Evolutionary conservation across 2,329 filamentous ascomycete species (phyloP).

Genomic region (Venturia carpophila): DNA sequence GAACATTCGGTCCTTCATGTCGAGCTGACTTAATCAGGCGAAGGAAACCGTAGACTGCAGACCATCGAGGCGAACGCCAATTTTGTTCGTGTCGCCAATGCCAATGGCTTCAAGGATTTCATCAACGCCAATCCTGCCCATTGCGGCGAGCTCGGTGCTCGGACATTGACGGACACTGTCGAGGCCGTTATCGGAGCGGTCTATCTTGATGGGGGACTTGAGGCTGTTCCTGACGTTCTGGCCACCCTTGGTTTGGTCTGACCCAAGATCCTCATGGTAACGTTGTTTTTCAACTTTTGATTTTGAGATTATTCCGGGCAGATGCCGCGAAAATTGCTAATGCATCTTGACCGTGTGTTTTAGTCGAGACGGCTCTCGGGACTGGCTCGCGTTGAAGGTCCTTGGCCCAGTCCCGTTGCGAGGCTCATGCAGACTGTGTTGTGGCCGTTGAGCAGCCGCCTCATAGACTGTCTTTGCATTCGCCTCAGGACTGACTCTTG

Average conservation of each 20-base stretch:
- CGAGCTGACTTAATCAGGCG: not conserved
- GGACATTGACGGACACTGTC: conserved; percentile 27
- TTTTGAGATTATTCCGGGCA: not conserved
- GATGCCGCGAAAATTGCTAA: not conserved
- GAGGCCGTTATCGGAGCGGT: conserved; percentile 32
- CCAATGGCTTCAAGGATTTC: not conserved
- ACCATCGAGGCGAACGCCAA: not conserved
- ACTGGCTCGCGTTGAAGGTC: too few species aligned
- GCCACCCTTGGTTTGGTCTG: conserved; percentile 18
- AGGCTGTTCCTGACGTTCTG: conserved; percentile 19
- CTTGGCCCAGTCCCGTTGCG: too few species aligned
- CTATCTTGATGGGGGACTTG: conserved; percentile 25
- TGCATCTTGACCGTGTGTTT: not conserved
- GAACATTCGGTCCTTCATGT: too few species aligned
- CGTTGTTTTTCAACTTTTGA: not conserved
- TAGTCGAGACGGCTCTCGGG: too few species aligned
- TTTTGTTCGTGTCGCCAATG: not conserved
- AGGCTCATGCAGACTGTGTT: too few species aligned
- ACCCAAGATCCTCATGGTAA: conserved; percentile 18
- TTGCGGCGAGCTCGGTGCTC: not conserved
- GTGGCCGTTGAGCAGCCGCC: too few species aligned
- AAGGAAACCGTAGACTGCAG: not conserved
- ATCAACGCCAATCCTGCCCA: not conserved
- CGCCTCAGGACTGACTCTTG: too few species aligned
- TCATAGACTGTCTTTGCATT: too few species aligned